Percentiles rank a stretch among this genome's conserved stretches.
phyloP scores from a whole-genome alignment of 768 basidiomycete species.

The Chiua virens region DNA sequence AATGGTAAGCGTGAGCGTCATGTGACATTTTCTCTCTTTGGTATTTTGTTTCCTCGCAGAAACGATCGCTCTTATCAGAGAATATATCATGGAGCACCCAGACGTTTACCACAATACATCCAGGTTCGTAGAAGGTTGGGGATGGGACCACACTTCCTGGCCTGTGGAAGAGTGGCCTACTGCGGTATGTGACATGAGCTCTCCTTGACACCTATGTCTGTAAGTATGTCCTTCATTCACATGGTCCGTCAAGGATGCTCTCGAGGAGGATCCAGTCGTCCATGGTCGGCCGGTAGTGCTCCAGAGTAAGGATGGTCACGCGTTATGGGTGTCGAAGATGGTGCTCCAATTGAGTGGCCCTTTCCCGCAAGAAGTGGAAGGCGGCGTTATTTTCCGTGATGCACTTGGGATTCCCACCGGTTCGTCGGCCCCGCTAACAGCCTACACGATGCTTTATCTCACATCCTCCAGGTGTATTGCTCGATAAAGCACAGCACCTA shows the following conservation, averaged over 20 bases:
- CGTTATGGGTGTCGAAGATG: slow-evolving; percentile 76
- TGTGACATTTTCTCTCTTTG: no score
- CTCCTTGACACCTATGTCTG: background rate
- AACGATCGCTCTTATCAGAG: slow-evolving; percentile 58
- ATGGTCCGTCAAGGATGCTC: slow-evolving; percentile 53
- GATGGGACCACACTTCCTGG: slow-evolving; percentile 92
- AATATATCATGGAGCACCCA: slow-evolving; percentile 58
- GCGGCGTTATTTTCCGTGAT: slow-evolving; percentile 79
- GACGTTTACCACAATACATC: slow-evolving; percentile 57
- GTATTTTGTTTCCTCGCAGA: slow-evolving; percentile 40
- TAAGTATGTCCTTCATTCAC: background rate
- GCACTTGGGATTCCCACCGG: slow-evolving; percentile 68
- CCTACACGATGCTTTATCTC: slow-evolving; percentile 2
- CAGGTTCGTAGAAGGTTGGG: slow-evolving; percentile 73
- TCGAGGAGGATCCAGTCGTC: slow-evolving; percentile 70
- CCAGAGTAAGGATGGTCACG: slow-evolving; percentile 87
- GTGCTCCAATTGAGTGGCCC: slow-evolving; percentile 58
- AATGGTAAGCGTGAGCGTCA: slow-evolving; percentile 41
- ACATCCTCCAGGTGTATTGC: slow-evolving; percentile 49
- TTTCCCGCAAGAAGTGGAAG: slow-evolving; percentile 70
- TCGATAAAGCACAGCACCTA: slow-evolving; percentile 87
- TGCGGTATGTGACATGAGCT: slow-evolving; percentile 46
- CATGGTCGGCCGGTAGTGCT: slow-evolving; percentile 70
- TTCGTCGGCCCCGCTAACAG: slow-evolving; percentile 23
- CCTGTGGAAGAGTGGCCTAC: slow-evolving; percentile 60